Evolutionary conservation across 2,329 filamentous ascomycete genomes (phyloP), one percentile per base, ranked within the genome.

Genomic region (Sordariomycetes sp.): DNA sequence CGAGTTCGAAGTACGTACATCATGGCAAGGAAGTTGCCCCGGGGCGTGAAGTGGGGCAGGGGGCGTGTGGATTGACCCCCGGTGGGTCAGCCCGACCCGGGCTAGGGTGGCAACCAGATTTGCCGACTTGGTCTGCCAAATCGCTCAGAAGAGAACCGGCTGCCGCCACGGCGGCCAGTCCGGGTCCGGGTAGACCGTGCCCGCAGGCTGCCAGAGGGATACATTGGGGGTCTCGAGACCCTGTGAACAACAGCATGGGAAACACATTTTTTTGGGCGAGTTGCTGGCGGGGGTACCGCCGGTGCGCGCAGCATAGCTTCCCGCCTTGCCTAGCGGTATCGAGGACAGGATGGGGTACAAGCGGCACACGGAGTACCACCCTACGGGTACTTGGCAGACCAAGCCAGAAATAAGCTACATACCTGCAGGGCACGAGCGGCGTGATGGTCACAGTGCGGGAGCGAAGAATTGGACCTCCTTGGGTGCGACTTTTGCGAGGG

Each of bases 11-110:
- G 42, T 56, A 56, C 45, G 45, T 50, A 51, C 39, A 48, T 28
- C 24, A 56, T 50, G 32, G 50, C 54, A 50, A 51, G 54, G 54
- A 56, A 45, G 45, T 50, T 24, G n/a, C 20, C 45, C 45, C 45
- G 50, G 50, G 55, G 51, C 34, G 52, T 52, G 55, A 45, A 15
- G 53, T 48, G 22, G 51, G 56, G 57, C 56, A 61, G 53, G 60
- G 54, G 54, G 54, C 45, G 55, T 56, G 55, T 45, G 55, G 55
- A 34, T 57, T 57, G 42, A 35, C 22, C 34, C 45, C 24, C 25
- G 36, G 55, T 35, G 45, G 45, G 45, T n/a, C 22, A 20, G 45
- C 17, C 22, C 20, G 36, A 50, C 20, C 45, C 20, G 45, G 15
- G 45, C 45, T 24, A 24, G 52, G 52, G 52, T 53, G 52, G 52